Evolutionary conservation across 768 basidiomycete species (phyloP), one percentile per base, ranked within the genome.

Genomic region (Phlebiopsis gigantea): DNA sequence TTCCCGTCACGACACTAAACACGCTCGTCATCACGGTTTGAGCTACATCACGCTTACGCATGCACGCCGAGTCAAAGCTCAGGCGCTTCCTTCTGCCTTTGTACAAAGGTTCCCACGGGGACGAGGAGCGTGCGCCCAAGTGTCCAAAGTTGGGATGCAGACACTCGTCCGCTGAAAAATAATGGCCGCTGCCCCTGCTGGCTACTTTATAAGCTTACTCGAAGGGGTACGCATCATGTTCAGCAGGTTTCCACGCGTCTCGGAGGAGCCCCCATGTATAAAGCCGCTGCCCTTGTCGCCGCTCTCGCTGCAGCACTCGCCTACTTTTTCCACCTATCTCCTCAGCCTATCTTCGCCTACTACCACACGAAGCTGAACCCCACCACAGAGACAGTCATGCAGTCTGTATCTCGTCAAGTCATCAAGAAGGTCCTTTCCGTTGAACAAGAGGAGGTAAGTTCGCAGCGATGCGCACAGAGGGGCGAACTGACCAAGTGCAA

Each of bases 351-450:
- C 24, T 42, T 10, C 42, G 46, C 22, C 52, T 2, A 21, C 51
- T 2, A 21, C 51, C 46, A 19, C 31, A 43, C 14, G 7, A 42
- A 43, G 25, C 46, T 39, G 47, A 44, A 46, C 50, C 41, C 3
- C 46, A 29, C 48, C 22, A 26, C 52, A 41, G 59, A 48, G n/a
- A 76, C 74, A 69, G 56, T 71, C 41, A 50, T 67, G 26, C 56
- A 68, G 41, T 69, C 77, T 28, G 63, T 79, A 34, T 88, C 88
- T 19, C 84, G 93, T 31, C 72, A 67, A n/a, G 87, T 93, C 21
- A 66, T 83, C 59, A 88, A 93, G 71, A 84, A 81, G 55, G 88
- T 95, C 2, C 73, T 88, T 10, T 86, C 94, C 0, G 73, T 86
- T 17, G 90, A 92, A 67, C 84, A 81, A 2, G 72, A 83, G 9